Conservation (phyloP, 225 moss, liverwort and hornwort genomes). For the Physcomitrellopsis africana region DNA sequence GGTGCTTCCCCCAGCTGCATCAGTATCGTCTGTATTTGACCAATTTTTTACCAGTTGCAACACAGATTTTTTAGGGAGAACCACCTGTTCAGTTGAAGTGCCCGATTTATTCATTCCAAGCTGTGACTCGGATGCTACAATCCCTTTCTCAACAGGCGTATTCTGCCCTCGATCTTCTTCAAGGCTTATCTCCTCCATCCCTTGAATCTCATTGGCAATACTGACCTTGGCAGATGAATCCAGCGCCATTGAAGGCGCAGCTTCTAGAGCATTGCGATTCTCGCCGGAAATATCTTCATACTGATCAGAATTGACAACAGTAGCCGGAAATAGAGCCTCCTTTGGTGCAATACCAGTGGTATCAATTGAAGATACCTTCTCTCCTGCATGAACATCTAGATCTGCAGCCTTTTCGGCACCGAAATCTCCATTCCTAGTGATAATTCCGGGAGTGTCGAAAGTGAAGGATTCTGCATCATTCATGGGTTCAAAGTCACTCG, state of each 20-base stretch:
- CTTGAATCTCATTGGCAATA: slow-evolving; percentile 39
- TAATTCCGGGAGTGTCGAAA: no score
- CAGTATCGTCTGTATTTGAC: neutral
- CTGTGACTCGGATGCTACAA: neutral
- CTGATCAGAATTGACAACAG: slow-evolving; percentile 11
- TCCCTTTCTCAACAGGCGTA: neutral
- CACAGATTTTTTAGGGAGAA: no score
- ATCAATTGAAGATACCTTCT: slow-evolving; percentile 8
- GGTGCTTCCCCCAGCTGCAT: slow-evolving; percentile 12
- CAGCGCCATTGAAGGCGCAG: slow-evolving; percentile 8
- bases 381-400: slow-evolving; percentile 8
- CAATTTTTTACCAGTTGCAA: neutral
- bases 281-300: slow-evolving; percentile 7
- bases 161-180: slow-evolving; percentile 35
- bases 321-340: slow-evolving; percentile 7
- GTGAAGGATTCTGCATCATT: slow-evolving; percentile 1
- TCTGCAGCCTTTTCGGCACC: slow-evolving; percentile 21
- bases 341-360: slow-evolving; percentile 1
- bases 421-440: neutral
- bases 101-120: slow-evolving; percentile 6
- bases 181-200: slow-evolving; percentile 55
- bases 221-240: slow-evolving; percentile 6
- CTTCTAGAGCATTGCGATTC: slow-evolving; percentile 9
- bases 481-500: slow-evolving; percentile 6
- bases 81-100: slow-evolving; percentile 11